Evolutionary conservation across 257 asterid genomes (phyloP), one percentile per base, ranked within the genome.

Genomic region (Fraxinus cuspidata): DNA sequence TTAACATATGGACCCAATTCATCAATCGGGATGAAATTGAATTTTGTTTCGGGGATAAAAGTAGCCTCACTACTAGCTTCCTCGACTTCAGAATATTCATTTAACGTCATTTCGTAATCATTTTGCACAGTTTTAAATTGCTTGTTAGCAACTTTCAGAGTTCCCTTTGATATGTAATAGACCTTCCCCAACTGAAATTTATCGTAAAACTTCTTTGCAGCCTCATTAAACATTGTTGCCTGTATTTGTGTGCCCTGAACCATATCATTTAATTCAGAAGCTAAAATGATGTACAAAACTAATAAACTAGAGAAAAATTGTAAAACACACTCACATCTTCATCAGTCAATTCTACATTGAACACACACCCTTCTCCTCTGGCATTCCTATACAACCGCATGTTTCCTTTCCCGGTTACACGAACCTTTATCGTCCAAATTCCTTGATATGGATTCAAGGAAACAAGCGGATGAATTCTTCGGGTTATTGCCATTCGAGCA

Each of bases 201-300:
- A 15, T 96, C 97, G n/a, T 74, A 92, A 82, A 93, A 96, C 87
- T 92, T 93, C 79, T 11, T 88, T 31, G 99, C 99, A 75, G 99
- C 97, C 23, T 89, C 95, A 79, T 96, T 96, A 74, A 96, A 96
- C 98, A 93, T 93, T 9, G 98, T 96, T 77, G 99, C 99, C 88
- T 92, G 98, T 38, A 96, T 96, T 92, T 96, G 97, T 11, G 99
- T 93, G 16, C 99, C 98, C 99, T 96, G 82, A 65, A 87, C 34
- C 72, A 74, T 5, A 77, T 8, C 10, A 28, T 75, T 18, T 40
- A 85, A 66, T 16, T 18, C 12, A 6, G 74, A 31, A 27, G 18
- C 6, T 76, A 74, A 49, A 16, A 65, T 21, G 79, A 29, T 6
- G 16, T 11, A 21, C 2, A 15, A 18, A 67, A 27, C 32, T 8